Conservation (phyloP, 495 filamentous ascomycete genomes). For the Penicillium odoratum region DNA sequence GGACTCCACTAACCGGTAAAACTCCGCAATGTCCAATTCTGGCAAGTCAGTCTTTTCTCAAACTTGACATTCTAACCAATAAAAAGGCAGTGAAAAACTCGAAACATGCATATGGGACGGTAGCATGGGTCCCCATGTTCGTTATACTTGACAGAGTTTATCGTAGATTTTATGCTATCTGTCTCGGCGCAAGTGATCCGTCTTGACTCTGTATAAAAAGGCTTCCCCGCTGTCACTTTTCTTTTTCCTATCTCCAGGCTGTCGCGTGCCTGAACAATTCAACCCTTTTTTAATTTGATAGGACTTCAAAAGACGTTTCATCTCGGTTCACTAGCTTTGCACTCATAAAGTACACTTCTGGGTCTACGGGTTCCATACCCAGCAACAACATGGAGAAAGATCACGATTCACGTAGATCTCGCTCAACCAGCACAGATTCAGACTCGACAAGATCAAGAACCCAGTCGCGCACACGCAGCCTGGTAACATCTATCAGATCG, state of each 20-base stretch:
- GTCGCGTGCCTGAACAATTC: neutral
- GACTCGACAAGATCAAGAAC: neutral
- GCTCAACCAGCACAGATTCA: neutral
- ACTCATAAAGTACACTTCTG: too few relatives aligned
- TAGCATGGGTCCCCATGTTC: neutral
- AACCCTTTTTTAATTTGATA: neutral
- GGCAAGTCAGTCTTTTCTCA: neutral
- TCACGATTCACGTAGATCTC: neutral
- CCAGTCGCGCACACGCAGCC: neutral
- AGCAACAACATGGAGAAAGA: neutral
- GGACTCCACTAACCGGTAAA: neutral
- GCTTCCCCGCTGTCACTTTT: neutral
- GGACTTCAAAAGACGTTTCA: too few relatives aligned
- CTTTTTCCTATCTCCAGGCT: neutral
- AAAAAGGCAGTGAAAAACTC: neutral
- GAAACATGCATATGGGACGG: neutral
- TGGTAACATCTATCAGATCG: neutral
- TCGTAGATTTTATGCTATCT: slow-evolving; percentile 1
- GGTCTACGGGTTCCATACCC: too few relatives aligned
- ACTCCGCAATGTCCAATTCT: neutral
- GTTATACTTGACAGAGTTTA: neutral
- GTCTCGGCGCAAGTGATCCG: neutral
- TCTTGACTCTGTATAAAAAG: neutral
- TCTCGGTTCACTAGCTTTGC: too few relatives aligned
- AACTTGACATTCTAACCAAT: neutral